These are phyloP conservation scores for Malania oleifera DNA, from an alignment of 164 flowering plant genomes.

Conservation along the genomic window DNA sequence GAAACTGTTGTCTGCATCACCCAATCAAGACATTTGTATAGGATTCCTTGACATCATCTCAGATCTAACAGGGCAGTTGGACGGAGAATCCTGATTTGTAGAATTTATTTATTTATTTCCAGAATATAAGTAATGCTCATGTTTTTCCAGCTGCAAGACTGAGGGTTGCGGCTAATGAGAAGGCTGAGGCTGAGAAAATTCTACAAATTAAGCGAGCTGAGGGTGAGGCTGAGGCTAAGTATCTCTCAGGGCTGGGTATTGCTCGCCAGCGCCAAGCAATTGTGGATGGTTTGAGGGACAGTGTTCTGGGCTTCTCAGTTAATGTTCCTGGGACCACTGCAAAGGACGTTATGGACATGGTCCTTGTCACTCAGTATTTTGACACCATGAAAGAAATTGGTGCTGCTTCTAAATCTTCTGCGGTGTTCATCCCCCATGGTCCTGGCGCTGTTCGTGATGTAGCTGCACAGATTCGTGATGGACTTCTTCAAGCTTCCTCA, in stretches of 20 bases:
- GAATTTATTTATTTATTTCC: no score
- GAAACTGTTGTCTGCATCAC: no score
- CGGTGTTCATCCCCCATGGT: conserved; percentile 59
- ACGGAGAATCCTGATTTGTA: no score
- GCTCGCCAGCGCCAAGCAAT: conserved; percentile 46
- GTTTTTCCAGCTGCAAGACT: conserved; percentile 25
- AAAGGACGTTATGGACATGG: conserved; percentile 67
- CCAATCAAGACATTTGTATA: no score
- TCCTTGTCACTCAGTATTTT: conserved; percentile 57
- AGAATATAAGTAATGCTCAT: no score
- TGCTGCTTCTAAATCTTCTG: conserved; percentile 49
- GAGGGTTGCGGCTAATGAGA: conserved; percentile 45
- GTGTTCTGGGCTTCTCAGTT: conserved; percentile 50
- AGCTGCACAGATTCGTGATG: conserved; percentile 56
- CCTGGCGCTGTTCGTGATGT: conserved; percentile 59
- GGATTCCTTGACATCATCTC: no score
- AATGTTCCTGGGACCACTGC: conserved; percentile 56
- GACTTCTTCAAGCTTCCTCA: conserved; percentile 52
- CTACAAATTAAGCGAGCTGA: conserved; percentile 44
- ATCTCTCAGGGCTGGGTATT: conserved; percentile 37
- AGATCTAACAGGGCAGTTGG: no score
- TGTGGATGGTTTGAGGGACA: conserved; percentile 50
- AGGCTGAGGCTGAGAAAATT: conserved; percentile 41
- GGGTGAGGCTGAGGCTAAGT: conserved; percentile 48
- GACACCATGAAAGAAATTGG: conserved; percentile 64